These are phyloP conservation scores for Calocybe gangraenosa DNA, from an alignment of 768 basidiomycete genomes.

Conservation along the genomic window DNA sequence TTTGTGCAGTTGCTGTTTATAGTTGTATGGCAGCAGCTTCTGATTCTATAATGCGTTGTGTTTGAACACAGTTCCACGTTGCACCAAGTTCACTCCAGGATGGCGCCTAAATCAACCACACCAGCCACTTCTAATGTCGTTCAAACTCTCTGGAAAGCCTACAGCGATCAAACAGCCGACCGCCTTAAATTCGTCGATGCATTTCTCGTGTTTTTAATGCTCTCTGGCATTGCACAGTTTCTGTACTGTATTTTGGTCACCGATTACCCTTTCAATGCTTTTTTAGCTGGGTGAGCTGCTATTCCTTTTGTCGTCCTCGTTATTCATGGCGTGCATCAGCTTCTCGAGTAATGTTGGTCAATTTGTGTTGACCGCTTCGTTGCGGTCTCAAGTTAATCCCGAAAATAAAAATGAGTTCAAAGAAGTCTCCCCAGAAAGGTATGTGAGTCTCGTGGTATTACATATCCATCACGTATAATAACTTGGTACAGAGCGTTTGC, in stretches of 20 bases:
- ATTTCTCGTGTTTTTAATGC: slow-evolving; percentile 88
- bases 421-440: slow-evolving; percentile 92
- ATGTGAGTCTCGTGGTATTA: slow-evolving; percentile 22
- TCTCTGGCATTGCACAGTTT: slow-evolving; percentile 89
- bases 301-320: background rate
- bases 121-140: slow-evolving; percentile 36
- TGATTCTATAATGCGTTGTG: slow-evolving; percentile 9
- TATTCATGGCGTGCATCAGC: slow-evolving; percentile 35
- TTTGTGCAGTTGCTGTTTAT: slow-evolving; percentile 21
- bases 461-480: background rate
- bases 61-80: slow-evolving; percentile 33
- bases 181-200: slow-evolving; percentile 92
- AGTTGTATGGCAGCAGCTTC: slow-evolving; percentile 28
- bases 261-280: slow-evolving; percentile 96
- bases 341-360: slow-evolving; percentile 94
- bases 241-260: slow-evolving; percentile 88
- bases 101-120: slow-evolving; percentile 32
- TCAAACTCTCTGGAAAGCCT: slow-evolving; percentile 68
- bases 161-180: slow-evolving; percentile 70
- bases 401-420: slow-evolving; percentile 81
- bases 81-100: slow-evolving; percentile 16
- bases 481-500: slow-evolving; percentile 77
- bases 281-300: slow-evolving; percentile 81
- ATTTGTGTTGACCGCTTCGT: slow-evolving; percentile 90
- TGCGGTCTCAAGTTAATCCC: slow-evolving; percentile 91